Base-by-base conservation (phyloP, 176 grass and related monocot genomes). In the Phoenix dactylifera region DNA sequence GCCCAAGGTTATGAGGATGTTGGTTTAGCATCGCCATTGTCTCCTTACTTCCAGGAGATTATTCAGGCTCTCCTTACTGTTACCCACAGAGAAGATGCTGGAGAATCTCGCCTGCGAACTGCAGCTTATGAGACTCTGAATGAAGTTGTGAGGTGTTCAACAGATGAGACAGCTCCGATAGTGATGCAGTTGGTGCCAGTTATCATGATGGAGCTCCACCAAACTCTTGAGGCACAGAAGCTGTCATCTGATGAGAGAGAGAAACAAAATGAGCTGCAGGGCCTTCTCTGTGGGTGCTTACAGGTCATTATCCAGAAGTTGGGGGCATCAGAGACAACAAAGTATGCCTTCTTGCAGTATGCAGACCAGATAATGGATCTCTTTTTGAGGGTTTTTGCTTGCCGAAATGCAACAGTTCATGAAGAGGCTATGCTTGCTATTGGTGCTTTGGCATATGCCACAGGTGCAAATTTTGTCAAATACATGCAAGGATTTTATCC, bases 231-330 rank as follows among this genome's bases (percentile, higher is more conserved):
- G 44, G 62, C 18, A 18, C 62, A 64, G 44, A 64, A 64, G 39
- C 62, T 64, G 39, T 64, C 62, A 64, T 64, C 62, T 16, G 62
- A 64, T 64, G 62, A 64, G 18, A 64, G 62, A 64, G 62, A 64
- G 19, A 64, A 64, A 18, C 62, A 64, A 16, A 64, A 24, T n/a
- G 62, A 64, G 50, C 1, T 64, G 62, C 62, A 64, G 44, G 62
- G 44, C 19, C 62, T 64, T 51, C 62, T 64, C 26, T 64, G 62
- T 51, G 62, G 62, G 1, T 64, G 62, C 14, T 51, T 64, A 18
- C 62, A 64, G 62, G 62, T 64, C 50, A 64, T 64, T 15, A 64
- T 64, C 62, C 62, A 64, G 62, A 64, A 64, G 48, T 16, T 64
- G 19, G 62, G 62, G 49, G 62, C 44, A 64, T 64, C 62, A 1